These are phyloP conservation scores for Aspergillus flavus DNA, from an alignment of 2,329 filamentous ascomycete genomes.

Conservation along the genomic window DNA sequence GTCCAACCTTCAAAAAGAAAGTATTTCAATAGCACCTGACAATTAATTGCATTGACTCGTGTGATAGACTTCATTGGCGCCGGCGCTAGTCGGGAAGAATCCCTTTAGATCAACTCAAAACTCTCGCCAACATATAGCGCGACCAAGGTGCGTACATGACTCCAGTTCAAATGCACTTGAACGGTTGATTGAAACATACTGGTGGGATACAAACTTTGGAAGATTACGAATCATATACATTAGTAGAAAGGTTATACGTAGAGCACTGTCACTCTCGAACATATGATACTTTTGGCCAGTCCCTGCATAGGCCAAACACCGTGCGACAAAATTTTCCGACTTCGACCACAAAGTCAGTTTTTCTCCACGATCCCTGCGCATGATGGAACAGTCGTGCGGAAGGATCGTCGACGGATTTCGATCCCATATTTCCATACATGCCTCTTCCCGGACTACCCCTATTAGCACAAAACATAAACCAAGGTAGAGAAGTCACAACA, in stretches of 20 bases:
- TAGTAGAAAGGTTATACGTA: background rate
- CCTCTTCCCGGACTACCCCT: slow-evolving; percentile 27
- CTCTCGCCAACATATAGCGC: too few relatives aligned
- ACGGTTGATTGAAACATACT: too few relatives aligned
- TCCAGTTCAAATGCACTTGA: too few relatives aligned
- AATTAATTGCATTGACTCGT: background rate
- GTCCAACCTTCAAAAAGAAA: background rate
- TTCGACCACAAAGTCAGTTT: slow-evolving; percentile 29
- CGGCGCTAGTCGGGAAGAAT: too few relatives aligned
- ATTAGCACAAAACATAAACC: background rate
- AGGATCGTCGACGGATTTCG: slow-evolving; percentile 30
- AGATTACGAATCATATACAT: background rate
- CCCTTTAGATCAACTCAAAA: too few relatives aligned
- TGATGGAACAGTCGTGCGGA: slow-evolving; percentile 32
- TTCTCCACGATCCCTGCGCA: slow-evolving; percentile 35
- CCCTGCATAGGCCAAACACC: slow-evolving; percentile 32
- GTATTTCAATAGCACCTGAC: background rate
- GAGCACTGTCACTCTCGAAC: background rate
- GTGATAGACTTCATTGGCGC: too few relatives aligned
- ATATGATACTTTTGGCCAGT: slow-evolving; percentile 23
- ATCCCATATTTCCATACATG: slow-evolving; percentile 35
- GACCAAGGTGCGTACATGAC: too few relatives aligned
- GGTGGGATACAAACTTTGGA: too few relatives aligned
- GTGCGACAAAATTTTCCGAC: slow-evolving; percentile 37
- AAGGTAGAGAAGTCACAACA: background rate